These are phyloP conservation scores for Colletotrichum scovillei DNA, from an alignment of 2,329 filamentous ascomycete genomes.

Conservation along the genomic window DNA sequence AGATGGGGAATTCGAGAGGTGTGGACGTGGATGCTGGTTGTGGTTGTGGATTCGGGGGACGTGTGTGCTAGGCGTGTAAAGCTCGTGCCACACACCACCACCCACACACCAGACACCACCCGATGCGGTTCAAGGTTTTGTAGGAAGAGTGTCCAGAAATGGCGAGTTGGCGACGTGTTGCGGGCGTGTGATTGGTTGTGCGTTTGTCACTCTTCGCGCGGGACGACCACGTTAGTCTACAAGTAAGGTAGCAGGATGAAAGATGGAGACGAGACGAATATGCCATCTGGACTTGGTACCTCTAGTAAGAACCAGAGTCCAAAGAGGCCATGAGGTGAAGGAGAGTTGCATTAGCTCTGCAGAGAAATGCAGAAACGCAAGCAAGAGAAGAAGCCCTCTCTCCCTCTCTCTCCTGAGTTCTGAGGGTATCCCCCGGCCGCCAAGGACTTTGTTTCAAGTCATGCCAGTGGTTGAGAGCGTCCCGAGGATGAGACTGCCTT, in stretches of 20 bases:
- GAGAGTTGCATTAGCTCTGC: not conserved
- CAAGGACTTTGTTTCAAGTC: conserved; percentile 28
- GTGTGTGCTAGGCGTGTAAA: not conserved
- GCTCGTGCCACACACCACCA: not conserved
- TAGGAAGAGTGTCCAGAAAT: conserved; percentile 2
- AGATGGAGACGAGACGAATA: not conserved
- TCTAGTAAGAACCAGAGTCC: not conserved
- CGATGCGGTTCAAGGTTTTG: conserved; percentile 9
- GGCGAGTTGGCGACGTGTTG: conserved; percentile 19
- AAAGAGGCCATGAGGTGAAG: not conserved
- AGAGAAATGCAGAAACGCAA: not conserved
- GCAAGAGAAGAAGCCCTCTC: too few species aligned
- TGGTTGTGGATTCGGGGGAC: too few species aligned
- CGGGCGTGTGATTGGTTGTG: conserved; percentile 13
- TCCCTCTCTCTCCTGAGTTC: too few species aligned
- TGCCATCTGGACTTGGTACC: too few species aligned
- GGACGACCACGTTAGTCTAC: not conserved
- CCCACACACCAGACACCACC: not conserved
- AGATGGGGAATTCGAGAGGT: not conserved
- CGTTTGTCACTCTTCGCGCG: not conserved
- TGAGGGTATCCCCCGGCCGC: not conserved
- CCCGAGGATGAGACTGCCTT: conserved; percentile 27
- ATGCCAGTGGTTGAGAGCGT: conserved; percentile 17
- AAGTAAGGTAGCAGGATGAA: not conserved
- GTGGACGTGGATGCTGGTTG: not conserved